These are phyloP conservation scores for Primulina tabacum DNA, from an alignment of 257 asterid genomes.

Conservation along the genomic window DNA sequence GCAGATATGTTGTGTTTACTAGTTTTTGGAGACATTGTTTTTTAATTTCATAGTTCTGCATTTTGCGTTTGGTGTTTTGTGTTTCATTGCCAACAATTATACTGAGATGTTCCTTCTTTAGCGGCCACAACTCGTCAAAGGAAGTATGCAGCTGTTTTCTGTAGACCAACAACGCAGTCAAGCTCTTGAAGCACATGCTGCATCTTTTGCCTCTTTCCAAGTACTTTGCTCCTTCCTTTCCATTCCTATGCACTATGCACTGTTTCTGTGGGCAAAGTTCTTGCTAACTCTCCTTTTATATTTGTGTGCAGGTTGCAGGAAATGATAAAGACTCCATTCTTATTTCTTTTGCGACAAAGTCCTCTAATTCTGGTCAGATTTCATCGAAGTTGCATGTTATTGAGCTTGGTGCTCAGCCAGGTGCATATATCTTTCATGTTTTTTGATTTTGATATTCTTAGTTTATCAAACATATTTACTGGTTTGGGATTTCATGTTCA, in stretches of 20 bases:
- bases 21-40: neutral
- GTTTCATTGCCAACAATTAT: conserved; percentile 19
- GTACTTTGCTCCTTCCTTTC: conserved; percentile 37
- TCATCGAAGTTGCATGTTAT: conserved; percentile 89
- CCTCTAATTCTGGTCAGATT: conserved; percentile 80
- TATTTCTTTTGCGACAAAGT: conserved; percentile 84
- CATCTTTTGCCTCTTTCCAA: conserved; percentile 83
- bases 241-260: conserved; percentile 13
- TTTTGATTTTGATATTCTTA: no score
- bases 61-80: neutral
- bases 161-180: conserved; percentile 98
- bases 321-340: conserved; percentile 92
- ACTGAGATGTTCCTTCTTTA: conserved; percentile 34
- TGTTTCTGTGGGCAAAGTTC: conserved; percentile 22
- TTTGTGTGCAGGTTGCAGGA: conserved; percentile 64
- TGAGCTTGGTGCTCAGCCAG: conserved; percentile 99
- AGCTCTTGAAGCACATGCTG: conserved; percentile 99
- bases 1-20: no score
- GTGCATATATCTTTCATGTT: conserved; percentile 34
- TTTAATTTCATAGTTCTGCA: conserved; percentile 4
- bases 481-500: conserved; percentile 16
- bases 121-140: conserved; percentile 97
- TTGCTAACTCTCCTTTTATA: conserved; percentile 20
- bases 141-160: conserved; percentile 92
- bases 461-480: conserved; percentile 5